These are phyloP conservation scores for Atractiella rhizophila DNA, from an alignment of 768 basidiomycete species.

Conservation along the genomic window DNA sequence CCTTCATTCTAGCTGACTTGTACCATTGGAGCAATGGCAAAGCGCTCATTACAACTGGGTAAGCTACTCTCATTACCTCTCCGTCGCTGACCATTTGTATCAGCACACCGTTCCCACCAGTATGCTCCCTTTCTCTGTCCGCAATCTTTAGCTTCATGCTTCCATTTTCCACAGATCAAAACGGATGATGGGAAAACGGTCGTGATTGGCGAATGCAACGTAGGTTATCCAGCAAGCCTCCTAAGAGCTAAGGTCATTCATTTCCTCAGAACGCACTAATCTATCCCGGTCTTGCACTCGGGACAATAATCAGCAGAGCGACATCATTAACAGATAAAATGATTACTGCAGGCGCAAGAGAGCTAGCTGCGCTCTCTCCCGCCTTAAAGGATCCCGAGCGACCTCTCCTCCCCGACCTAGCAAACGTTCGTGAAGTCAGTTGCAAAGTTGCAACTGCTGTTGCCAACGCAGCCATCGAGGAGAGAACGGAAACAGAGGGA, in stretches of 20 bases:
- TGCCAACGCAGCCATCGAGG: no score
- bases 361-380: conserved; percentile 54
- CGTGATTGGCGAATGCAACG: no score
- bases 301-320: conserved; percentile 43
- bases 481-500: no score
- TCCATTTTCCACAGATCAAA: conserved; percentile 12
- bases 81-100: background rate
- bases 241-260: background rate
- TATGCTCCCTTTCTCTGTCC: conserved; percentile 36
- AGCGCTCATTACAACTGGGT: conserved; percentile 55
- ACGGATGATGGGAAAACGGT: background rate
- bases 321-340: conserved; percentile 49
- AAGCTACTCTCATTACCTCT: no score
- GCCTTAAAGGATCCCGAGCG: no score
- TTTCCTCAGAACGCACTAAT: conserved; percentile 36
- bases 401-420: no score
- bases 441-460: no score
- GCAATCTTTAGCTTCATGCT: conserved; percentile 31
- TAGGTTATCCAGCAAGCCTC: background rate
- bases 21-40: conserved; percentile 55
- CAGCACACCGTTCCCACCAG: conserved; percentile 46
- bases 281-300: conserved; percentile 65
- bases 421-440: no score
- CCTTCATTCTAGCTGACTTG: conserved; percentile 26
- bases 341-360: conserved; percentile 55